A percentile compares a stretch with the other conserved stretches of the same genome.
phyloP scores from a whole-genome alignment of 2,329 filamentous ascomycete species.

The Apiospora kogelbergensis region DNA sequence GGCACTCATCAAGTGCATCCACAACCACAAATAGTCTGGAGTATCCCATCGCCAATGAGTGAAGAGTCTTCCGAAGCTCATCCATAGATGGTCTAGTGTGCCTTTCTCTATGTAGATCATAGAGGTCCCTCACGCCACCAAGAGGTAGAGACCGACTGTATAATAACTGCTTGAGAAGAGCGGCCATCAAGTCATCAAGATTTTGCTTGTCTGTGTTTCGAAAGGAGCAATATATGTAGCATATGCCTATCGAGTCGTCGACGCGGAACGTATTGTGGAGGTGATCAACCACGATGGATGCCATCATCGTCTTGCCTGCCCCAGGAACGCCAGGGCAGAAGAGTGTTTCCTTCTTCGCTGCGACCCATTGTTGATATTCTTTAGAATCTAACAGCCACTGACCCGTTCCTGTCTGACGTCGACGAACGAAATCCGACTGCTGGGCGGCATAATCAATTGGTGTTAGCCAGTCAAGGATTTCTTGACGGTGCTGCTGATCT shows the following conservation, averaged over 20 bases:
- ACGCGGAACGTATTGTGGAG: conserved; percentile 24
- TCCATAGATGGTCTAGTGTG: background rate
- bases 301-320: conserved; percentile 48
- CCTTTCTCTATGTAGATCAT: background rate
- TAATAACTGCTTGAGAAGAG: conserved; percentile 32
- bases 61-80: background rate
- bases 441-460: conserved; percentile 32
- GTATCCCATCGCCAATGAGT: conserved; percentile 24
- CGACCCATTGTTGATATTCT: conserved; percentile 33
- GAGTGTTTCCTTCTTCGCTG: conserved; percentile 27
- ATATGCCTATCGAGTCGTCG: conserved; percentile 27
- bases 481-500: background rate
- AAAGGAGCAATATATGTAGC: conserved; percentile 48
- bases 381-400: conserved; percentile 42
- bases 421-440: conserved; percentile 39
- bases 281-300: conserved; percentile 42
- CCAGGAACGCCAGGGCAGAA: conserved; percentile 50
- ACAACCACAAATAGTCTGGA: conserved; percentile 22
- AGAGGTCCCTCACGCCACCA: background rate
- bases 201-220: conserved; percentile 37
- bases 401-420: conserved; percentile 41
- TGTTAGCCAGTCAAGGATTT: conserved; percentile 41
- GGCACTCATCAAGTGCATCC: conserved; percentile 22
- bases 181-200: conserved; percentile 29
- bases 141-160: background rate